Percentiles rank a stretch among this genome's conserved stretches.
Conservation (phyloP, 2,329 filamentous ascomycete species). For the Fusarium ramigenum region DNA sequence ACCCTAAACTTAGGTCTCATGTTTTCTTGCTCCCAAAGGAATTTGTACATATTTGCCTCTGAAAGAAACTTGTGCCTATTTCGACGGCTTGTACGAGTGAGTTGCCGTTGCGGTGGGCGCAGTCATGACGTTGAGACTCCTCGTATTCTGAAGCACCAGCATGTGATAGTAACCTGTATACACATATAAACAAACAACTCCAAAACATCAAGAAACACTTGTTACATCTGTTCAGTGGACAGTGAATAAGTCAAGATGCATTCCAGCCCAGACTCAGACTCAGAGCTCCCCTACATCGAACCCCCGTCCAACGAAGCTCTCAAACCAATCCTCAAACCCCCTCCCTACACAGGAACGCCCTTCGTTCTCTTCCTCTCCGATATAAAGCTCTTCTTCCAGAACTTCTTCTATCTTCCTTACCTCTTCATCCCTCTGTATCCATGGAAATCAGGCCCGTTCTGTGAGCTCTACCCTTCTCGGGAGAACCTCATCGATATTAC, state of each 20-base stretch:
- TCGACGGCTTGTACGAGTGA: conserved; percentile 60
- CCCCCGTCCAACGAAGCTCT: conserved; percentile 5
- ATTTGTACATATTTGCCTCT: accelerated
- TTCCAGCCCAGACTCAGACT: background rate
- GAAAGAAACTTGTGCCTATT: background rate
- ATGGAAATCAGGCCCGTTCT: background rate
- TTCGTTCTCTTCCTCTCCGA: conserved; percentile 4
- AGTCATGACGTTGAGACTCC: conserved; percentile 45
- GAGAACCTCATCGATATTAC: conserved; percentile 14
- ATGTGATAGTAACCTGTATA: background rate
- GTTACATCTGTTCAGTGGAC: too few relatives aligned
- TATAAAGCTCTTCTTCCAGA: conserved; percentile 6
- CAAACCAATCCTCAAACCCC: background rate
- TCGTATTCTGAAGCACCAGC: background rate
- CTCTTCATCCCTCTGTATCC: conserved; percentile 14
- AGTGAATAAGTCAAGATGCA: background rate
- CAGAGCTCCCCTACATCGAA: conserved; percentile 6
- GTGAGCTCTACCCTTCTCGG: conserved; percentile 9
- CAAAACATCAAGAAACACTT: background rate
- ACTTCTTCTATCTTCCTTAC: conserved; percentile 6
- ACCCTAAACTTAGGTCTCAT: too few relatives aligned
- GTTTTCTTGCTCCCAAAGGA: too few relatives aligned
- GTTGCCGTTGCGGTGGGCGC: conserved; percentile 72
- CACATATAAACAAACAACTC: background rate
- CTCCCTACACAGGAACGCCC: conserved; percentile 23